A percentile compares a stretch with the other conserved stretches of the same genome.
Evolutionary conservation across 805 yeast genomes (phyloP).

Genomic region (Blastobotrys attinorum): DNA sequence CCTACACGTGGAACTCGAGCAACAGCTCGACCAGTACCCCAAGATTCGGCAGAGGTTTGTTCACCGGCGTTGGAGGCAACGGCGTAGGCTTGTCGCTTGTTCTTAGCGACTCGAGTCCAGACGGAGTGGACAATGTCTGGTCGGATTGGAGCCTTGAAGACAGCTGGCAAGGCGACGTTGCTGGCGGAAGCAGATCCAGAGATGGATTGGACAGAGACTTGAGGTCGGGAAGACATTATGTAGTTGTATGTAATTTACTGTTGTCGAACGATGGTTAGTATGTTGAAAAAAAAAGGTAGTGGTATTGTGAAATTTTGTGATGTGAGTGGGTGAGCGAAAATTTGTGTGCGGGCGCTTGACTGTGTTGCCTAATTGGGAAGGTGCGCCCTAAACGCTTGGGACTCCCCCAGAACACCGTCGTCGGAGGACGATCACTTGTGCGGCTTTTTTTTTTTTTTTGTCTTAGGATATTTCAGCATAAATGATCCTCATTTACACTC

Average conservation of each 20-base stretch:
- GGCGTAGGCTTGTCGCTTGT: constrained; percentile 99
- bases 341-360: too few relatives aligned
- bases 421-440: too few relatives aligned
- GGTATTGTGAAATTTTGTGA: background rate
- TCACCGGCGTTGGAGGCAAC: constrained; percentile 99
- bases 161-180: constrained; percentile 93
- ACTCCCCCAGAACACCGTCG: too few relatives aligned
- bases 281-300: background rate
- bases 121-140: constrained; percentile 99
- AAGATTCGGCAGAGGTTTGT: constrained; percentile 99
- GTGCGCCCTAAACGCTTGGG: too few relatives aligned
- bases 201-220: constrained; percentile 88
- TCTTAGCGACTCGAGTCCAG: constrained; percentile 97
- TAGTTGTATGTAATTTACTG: constrained; percentile 3
- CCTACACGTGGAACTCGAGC: constrained; percentile 99
- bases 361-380: too few relatives aligned
- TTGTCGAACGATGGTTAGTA: constrained; percentile 4
- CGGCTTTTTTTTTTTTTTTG: too few relatives aligned
- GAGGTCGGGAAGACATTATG: constrained; percentile 74
- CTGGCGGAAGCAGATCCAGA: constrained; percentile 80
- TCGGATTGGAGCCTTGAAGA: constrained; percentile 99
- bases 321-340: background rate
- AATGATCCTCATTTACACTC: too few relatives aligned
- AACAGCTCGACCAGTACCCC: constrained; percentile 99
- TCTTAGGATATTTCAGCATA: too few relatives aligned